Evolutionary conservation across 805 yeast genomes (phyloP).

Genomic region (Metahyphopichia silvanorum): DNA sequence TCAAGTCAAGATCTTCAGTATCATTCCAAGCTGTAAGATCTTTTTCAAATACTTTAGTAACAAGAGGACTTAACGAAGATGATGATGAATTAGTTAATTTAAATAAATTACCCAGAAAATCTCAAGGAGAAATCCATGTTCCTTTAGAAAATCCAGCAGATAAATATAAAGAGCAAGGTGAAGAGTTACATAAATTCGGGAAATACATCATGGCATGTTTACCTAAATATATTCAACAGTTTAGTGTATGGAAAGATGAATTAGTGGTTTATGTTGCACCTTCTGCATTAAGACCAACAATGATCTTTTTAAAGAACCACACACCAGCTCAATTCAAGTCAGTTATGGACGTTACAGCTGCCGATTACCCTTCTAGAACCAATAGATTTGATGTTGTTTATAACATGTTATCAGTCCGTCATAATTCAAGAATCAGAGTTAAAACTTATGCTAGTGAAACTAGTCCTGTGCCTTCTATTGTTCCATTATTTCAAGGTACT

Average conservation of each 20-base stretch:
- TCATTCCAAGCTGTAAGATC: no score
- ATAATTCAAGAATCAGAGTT: conserved; percentile 83
- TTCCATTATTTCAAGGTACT: conserved; percentile 72
- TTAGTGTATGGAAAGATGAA: conserved; percentile 90
- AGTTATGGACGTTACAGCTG: conserved; percentile 80
- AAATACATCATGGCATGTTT: conserved; percentile 70
- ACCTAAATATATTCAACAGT: conserved; percentile 81
- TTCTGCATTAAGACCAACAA: conserved; percentile 65
- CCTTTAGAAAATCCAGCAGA: conserved; percentile 78
- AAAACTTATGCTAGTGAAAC: conserved; percentile 86
- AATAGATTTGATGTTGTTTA: conserved; percentile 87
- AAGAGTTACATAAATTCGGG: conserved; percentile 79
- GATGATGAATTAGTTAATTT: conserved; percentile 31
- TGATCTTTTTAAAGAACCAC: conserved; percentile 70
- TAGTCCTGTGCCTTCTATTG: conserved; percentile 74
- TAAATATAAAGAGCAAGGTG: conserved; percentile 59
- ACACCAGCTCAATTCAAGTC: conserved; percentile 78
- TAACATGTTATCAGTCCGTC: conserved; percentile 74
- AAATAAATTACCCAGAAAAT: conserved; percentile 35
- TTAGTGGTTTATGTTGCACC: conserved; percentile 75
- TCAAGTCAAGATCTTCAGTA: no score
- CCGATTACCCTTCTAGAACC: conserved; percentile 78
- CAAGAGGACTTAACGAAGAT: conserved; percentile 1
- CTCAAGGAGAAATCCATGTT: conserved; percentile 27
- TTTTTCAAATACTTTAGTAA: no score